Percentiles rank a stretch among this genome's conserved stretches.
Conservation (phyloP, 2,329 filamentous ascomycete species). For the Fusarium haematococcum region DNA sequence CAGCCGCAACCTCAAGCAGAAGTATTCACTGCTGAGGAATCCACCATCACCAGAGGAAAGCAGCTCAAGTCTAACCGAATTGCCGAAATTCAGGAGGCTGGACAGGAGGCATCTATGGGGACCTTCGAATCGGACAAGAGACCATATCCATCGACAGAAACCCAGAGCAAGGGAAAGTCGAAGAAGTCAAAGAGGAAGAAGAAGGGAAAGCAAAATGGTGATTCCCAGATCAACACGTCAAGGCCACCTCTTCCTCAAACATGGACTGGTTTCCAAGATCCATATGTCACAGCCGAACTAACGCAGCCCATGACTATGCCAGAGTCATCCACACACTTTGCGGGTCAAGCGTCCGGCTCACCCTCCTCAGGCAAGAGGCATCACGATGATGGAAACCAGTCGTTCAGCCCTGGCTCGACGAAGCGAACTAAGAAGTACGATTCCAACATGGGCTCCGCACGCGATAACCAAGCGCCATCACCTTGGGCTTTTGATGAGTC, state of each 20-base stretch:
- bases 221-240: slow-evolving; percentile 4
- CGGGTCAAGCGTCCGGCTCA: not conserved
- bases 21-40: not conserved
- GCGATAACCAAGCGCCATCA: not conserved
- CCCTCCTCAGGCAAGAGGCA: slow-evolving; percentile 25
- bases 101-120: not conserved
- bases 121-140: not conserved
- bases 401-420: slow-evolving; percentile 1
- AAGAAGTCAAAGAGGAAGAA: slow-evolving; percentile 44
- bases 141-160: not conserved
- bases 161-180: slow-evolving; percentile 13
- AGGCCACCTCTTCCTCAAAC: not conserved
- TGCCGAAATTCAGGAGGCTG: not conserved
- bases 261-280: not conserved
- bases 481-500: slow-evolving; percentile 11
- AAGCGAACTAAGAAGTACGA: slow-evolving; percentile 35
- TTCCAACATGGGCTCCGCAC: not conserved
- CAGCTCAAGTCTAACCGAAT: not conserved
- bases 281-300: not conserved
- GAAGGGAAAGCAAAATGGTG: slow-evolving; percentile 26
- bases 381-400: slow-evolving; percentile 21
- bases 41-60: not conserved
- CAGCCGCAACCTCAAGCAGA: not conserved
- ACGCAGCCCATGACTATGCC: not conserved
- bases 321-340: not conserved